Base-by-base conservation (phyloP, 78 protist species). In the Speleostelium caveatum region DNA sequence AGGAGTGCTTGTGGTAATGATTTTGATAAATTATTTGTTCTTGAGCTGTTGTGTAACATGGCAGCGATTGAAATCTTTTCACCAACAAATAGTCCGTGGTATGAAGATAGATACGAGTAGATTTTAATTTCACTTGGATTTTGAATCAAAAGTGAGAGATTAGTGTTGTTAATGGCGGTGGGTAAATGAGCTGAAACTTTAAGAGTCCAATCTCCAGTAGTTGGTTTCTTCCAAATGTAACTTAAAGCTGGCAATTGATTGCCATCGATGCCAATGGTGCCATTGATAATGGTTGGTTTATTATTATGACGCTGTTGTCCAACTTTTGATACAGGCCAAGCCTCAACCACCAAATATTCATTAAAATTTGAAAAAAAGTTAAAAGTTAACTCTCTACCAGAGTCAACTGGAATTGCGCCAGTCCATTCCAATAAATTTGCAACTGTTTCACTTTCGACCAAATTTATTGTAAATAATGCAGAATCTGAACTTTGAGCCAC, bases 181-280 rank as follows among this genome's bases (percentile, higher is more conserved):
- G 68, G 68, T n/a, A n/a, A n/a, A n/a, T n/a, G n/a, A 3, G 73
- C 91, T 19, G 79, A 24, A 10, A 83, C 49, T 58, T 69, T 41
- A 63, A 83, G 53, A 19, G 77, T 83, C 91, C 91, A 83, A 42
- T 69, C 80, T 24, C 91, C 91, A 60, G 69, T 67, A 3, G 39
- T 24, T 39, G 91, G 78, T 16, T 55, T 38, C 6, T 21, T n/a
- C 80, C 79, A 83, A 5, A 63, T 35, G 19, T 59, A 83, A 12
- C 73, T 38, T 33, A 71, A 1, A 21, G 91, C 67, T 69, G 69
- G 79, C 7, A 73, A 24, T 2, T 49, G 63, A 32, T 38, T 63
- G 16, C 91, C 91, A 41, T 83, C 91, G 58, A 83, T 49, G 45
- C 91, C 91, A 83, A 83, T 69, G 21, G 61, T 45, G 12, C 91